Evolutionary conservation across 2,329 filamentous ascomycete genomes (phyloP).

Genomic region (Helotiales sp.): DNA sequence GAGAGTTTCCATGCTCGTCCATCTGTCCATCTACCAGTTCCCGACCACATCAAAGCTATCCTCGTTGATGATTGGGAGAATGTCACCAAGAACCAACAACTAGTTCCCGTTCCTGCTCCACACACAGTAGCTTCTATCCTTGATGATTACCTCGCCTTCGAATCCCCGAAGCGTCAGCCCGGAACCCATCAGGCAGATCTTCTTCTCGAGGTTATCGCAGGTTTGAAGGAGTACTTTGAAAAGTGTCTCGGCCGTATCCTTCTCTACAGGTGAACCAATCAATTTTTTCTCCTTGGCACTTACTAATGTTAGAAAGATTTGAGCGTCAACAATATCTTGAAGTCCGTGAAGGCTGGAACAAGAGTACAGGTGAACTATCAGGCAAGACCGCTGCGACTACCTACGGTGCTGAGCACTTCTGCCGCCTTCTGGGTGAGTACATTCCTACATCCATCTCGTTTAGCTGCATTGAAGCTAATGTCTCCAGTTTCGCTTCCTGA

Average conservation of each 20-base stretch:
- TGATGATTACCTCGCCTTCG: slow-evolving; percentile 74
- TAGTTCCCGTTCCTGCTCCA: slow-evolving; percentile 79
- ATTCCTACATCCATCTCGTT: background rate
- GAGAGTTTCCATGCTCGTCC: slow-evolving; percentile 82
- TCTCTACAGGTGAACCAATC: slow-evolving; percentile 65
- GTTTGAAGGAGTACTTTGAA: slow-evolving; percentile 92
- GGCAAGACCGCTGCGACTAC: slow-evolving; percentile 76
- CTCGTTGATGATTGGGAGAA: slow-evolving; percentile 99
- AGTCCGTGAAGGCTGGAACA: slow-evolving; percentile 69
- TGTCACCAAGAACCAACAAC: slow-evolving; percentile 89
- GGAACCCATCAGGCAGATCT: slow-evolving; percentile 78
- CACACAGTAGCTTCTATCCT: slow-evolving; percentile 77
- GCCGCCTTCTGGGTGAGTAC: slow-evolving; percentile 78
- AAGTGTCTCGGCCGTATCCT: slow-evolving; percentile 84
- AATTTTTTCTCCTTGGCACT: background rate
- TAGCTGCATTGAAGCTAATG: slow-evolving; percentile 12
- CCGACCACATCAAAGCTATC: slow-evolving; percentile 86
- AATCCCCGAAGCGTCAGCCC: slow-evolving; percentile 63
- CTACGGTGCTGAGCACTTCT: slow-evolving; percentile 90
- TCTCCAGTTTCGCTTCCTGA: slow-evolving; percentile 81
- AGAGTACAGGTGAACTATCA: slow-evolving; percentile 60
- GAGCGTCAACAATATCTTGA: slow-evolving; percentile 87
- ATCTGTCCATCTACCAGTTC: slow-evolving; percentile 81
- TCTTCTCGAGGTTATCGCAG: slow-evolving; percentile 83
- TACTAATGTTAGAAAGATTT: slow-evolving; percentile 57